A percentile compares a stretch with the other conserved stretches of the same genome.
Conservation (phyloP, 169 alveolate genomes). For the Plasmodium vinckei region DNA sequence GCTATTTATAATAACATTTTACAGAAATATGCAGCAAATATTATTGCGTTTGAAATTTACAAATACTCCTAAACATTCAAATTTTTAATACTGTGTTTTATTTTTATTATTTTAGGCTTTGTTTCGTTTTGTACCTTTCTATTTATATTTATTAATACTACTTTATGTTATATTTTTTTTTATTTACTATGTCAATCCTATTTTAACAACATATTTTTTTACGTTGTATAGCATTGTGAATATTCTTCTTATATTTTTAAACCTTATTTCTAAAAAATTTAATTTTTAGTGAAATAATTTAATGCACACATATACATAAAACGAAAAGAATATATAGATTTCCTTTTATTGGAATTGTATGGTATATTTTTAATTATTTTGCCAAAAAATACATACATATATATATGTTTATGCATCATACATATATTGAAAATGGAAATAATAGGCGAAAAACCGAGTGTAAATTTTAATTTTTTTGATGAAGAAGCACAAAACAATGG, state of each 20-base stretch:
- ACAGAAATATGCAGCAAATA: no score
- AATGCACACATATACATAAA: neutral
- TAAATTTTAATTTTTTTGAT: slow-evolving; percentile 35
- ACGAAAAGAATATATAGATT: neutral
- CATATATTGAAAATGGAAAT: slow-evolving; percentile 36
- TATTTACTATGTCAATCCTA: neutral
- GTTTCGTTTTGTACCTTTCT: no score
- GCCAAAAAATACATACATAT: slow-evolving; percentile 5
- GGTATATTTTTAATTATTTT: slow-evolving; percentile 7
- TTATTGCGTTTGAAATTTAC: no score
- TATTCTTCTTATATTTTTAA: neutral
- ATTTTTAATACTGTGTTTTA: no score
- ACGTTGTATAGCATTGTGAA: no score
- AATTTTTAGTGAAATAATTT: slow-evolving; percentile 15
- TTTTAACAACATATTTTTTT: neutral
- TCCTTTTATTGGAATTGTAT: neutral
- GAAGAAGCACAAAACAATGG: slow-evolving; percentile 35
- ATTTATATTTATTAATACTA: no score
- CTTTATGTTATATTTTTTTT: neutral
- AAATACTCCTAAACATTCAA: no score
- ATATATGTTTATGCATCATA: neutral
- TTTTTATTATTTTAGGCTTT: no score
- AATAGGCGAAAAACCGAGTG: slow-evolving; percentile 51
- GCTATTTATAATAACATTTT: no score
- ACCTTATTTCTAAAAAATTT: neutral